Conservation (phyloP, 768 basidiomycete genomes). For the Leccinum variicolor region DNA sequence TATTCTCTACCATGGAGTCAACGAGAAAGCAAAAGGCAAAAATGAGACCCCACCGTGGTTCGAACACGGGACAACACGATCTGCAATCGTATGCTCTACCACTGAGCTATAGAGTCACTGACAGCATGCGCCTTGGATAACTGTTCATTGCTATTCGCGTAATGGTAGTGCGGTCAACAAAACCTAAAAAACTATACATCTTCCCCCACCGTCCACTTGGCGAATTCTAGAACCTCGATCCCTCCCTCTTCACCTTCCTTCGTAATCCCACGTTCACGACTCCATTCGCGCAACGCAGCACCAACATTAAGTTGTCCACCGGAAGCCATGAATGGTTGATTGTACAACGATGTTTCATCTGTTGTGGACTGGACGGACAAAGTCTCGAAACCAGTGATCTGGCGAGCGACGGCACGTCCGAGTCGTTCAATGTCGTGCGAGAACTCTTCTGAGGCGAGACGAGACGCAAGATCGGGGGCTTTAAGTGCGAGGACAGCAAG, state of each 20-base stretch:
- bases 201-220: conserved; percentile 66
- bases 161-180: neutral
- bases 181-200: conserved; percentile 8
- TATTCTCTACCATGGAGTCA: conserved; percentile 46
- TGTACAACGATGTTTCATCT: conserved; percentile 59
- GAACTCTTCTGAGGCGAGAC: conserved; percentile 48
- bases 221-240: conserved; percentile 47
- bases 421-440: conserved; percentile 56
- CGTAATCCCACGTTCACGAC: conserved; percentile 44
- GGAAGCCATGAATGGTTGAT: conserved; percentile 73
- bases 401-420: conserved; percentile 75
- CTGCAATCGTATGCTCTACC: conserved; percentile 62
- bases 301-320: conserved; percentile 47
- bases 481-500: conserved; percentile 55
- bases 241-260: conserved; percentile 30
- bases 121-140: neutral
- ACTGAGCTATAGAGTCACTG: conserved; percentile 38
- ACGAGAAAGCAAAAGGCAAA: conserved; percentile 15
- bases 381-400: conserved; percentile 82
- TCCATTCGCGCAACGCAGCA: conserved; percentile 49
- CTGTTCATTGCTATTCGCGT: neutral
- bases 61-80: conserved; percentile 58
- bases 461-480: conserved; percentile 41
- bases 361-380: conserved; percentile 38
- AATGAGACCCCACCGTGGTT: conserved; percentile 48